Evolutionary conservation across 805 yeast species (phyloP).

Genomic region (Starmerella riodocensis): DNA sequence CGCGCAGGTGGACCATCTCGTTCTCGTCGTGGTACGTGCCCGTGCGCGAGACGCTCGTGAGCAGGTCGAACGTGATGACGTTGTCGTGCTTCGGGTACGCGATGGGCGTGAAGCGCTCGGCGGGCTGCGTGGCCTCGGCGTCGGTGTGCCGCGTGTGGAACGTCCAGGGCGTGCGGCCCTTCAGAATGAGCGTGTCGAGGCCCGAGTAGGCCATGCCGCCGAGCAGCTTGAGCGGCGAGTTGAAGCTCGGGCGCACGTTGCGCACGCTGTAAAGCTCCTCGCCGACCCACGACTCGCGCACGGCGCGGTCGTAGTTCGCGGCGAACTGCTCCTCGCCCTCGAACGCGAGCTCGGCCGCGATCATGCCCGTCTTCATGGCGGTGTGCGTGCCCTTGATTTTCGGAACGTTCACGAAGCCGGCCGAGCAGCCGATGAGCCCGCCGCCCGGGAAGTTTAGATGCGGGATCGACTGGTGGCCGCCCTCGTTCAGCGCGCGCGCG

Average conservation of each 20-base stretch:
- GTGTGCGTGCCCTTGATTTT: constrained; percentile 96
- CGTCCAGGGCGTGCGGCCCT: constrained; percentile 83
- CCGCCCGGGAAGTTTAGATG: constrained; percentile 91
- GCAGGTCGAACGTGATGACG: constrained; percentile 74
- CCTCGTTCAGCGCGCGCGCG: constrained; percentile 94
- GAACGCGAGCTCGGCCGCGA: constrained; percentile 74
- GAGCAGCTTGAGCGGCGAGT: constrained; percentile 53
- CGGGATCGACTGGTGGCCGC: constrained; percentile 91
- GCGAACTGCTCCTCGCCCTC: constrained; percentile 29
- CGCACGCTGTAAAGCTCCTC: constrained; percentile 75
- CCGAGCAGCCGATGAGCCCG: constrained; percentile 83
- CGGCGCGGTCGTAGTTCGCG: constrained; percentile 46
- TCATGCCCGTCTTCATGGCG: constrained; percentile 88
- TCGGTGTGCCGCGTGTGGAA: constrained; percentile 57
- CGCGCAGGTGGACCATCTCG: constrained; percentile 75
- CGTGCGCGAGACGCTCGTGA: constrained; percentile 91
- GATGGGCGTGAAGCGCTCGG: constrained; percentile 53
- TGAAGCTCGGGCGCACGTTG: constrained; percentile 86
- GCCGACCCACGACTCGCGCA: constrained; percentile 70
- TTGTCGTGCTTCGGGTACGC: constrained; percentile 95
- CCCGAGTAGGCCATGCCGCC: constrained; percentile 85
- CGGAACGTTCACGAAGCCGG: constrained; percentile 95
- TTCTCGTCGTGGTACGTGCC: constrained; percentile 94
- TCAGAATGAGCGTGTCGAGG: constrained; percentile 58
- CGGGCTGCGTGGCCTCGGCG: constrained; percentile 55